phyloP scores from a whole-genome alignment of 192 early-diverging fungal genomes.

The Diversispora epigaea region DNA sequence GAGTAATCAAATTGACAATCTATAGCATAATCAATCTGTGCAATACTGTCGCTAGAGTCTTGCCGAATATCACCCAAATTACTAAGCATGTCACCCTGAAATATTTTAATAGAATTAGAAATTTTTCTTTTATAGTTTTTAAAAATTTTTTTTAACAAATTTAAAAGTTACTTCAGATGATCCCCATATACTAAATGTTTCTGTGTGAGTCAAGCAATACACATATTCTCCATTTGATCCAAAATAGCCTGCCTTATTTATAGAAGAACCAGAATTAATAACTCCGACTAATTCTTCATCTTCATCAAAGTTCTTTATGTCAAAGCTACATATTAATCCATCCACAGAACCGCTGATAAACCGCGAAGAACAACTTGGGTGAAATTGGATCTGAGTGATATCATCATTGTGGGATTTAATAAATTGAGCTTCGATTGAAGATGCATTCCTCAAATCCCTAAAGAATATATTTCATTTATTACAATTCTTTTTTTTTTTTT shows the following conservation, averaged over 20 bases:
- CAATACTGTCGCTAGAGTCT: conserved; percentile 41
- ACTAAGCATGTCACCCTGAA: conserved; percentile 53
- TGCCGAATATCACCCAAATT: conserved; percentile 85
- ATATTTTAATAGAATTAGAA: conserved; percentile 19
- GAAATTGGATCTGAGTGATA: conserved; percentile 74
- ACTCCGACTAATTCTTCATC: conserved; percentile 85
- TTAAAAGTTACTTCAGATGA: conserved; percentile 46
- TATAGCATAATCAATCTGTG: conserved; percentile 76
- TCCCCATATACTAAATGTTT: conserved; percentile 84
- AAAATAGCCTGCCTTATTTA: conserved; percentile 88
- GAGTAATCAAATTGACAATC: conserved; percentile 74
- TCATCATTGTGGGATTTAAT: conserved; percentile 75
- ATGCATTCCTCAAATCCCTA: conserved; percentile 37
- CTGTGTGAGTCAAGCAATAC: conserved; percentile 85
- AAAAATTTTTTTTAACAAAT: neutral
- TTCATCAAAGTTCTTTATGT: conserved; percentile 71
- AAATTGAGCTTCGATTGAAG: conserved; percentile 42
- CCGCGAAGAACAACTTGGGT: conserved; percentile 49
- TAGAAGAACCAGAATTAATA: conserved; percentile 78
- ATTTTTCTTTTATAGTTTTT: conserved; percentile 35
- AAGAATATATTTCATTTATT: neutral
- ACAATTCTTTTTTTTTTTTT: neutral
- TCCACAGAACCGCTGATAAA: conserved; percentile 74
- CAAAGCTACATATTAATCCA: conserved; percentile 77
- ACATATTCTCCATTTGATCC: conserved; percentile 87